Conservation (phyloP, 352 stramenopile genomes). For the Aphanomyces stellatus region DNA sequence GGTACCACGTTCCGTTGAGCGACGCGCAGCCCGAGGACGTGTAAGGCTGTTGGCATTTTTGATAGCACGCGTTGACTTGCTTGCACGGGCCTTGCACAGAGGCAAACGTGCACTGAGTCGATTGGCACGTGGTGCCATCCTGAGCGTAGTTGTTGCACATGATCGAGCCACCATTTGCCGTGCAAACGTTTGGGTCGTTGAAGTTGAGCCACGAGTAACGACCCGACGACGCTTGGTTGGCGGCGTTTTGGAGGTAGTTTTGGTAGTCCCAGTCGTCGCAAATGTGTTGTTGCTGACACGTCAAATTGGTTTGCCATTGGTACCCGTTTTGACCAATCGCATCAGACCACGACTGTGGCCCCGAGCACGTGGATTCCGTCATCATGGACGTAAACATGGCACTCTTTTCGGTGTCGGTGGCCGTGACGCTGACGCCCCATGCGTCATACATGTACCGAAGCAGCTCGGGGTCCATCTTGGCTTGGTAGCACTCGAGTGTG, state of each 20-base stretch:
- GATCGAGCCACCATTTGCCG: background rate
- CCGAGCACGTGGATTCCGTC: background rate
- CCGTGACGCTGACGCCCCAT: background rate
- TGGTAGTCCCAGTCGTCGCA: slow-evolving; percentile 16
- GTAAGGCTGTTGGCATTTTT: background rate
- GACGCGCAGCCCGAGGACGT: background rate
- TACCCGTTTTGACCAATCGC: slow-evolving; percentile 2
- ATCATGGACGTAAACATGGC: slow-evolving; percentile 2
- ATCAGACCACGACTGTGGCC: background rate
- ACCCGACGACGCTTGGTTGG: background rate
- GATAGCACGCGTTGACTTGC: background rate
- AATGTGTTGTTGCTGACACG: background rate
- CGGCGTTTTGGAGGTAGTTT: background rate
- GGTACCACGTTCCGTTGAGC: slow-evolving; percentile 3
- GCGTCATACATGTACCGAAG: background rate
- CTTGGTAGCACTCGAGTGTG: slow-evolving; percentile 5
- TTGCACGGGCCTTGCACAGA: background rate
- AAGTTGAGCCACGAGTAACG: background rate
- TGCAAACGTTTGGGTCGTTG: background rate
- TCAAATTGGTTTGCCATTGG: slow-evolving; percentile 4
- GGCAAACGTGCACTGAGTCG: slow-evolving; percentile 2
- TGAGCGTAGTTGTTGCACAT: background rate
- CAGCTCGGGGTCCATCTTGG: slow-evolving; percentile 1
- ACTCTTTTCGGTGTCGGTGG: background rate
- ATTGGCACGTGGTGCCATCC: background rate